phyloP scores from a whole-genome alignment of 1,139 yeast genomes.

The Geotrichum cucujoidarum region DNA sequence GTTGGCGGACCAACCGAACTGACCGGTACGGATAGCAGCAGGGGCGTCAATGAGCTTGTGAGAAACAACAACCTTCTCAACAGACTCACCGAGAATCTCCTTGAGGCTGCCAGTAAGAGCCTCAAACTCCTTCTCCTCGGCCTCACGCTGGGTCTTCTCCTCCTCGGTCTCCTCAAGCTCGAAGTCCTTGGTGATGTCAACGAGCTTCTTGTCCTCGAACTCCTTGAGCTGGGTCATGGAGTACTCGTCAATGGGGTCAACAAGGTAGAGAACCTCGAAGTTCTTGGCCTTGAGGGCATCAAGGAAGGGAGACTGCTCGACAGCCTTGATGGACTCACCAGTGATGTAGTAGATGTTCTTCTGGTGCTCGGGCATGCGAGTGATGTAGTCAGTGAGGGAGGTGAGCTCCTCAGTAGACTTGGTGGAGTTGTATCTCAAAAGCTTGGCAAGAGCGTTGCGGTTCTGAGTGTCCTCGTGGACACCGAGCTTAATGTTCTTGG shows the following conservation, averaged over 20 bases:
- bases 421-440: slow-evolving; percentile 95
- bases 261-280: slow-evolving; percentile 95
- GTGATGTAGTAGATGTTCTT: slow-evolving; percentile 98
- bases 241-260: slow-evolving; percentile 99
- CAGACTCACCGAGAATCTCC: slow-evolving; percentile 97
- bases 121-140: slow-evolving; percentile 88
- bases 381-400: slow-evolving; percentile 92
- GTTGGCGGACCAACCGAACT: slow-evolving; percentile 99
- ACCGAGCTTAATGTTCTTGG: slow-evolving; percentile 98
- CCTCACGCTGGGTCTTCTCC: slow-evolving; percentile 91
- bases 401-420: slow-evolving; percentile 87
- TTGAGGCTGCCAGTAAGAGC: slow-evolving; percentile 91
- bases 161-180: slow-evolving; percentile 98
- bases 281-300: slow-evolving; percentile 98
- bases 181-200: slow-evolving; percentile 97
- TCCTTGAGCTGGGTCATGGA: slow-evolving; percentile 99
- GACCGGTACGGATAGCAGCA: slow-evolving; percentile 99
- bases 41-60: slow-evolving; percentile 98
- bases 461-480: slow-evolving; percentile 98
- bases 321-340: slow-evolving; percentile 97
- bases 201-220: slow-evolving; percentile 98
- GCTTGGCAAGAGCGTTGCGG: slow-evolving; percentile 92
- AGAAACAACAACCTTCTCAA: slow-evolving; percentile 98
- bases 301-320: slow-evolving; percentile 98
- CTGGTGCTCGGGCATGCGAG: slow-evolving; percentile 99